These are phyloP conservation scores for Lactifluus subvellereus DNA, from an alignment of 768 basidiomycete species.

Conservation along the genomic window DNA sequence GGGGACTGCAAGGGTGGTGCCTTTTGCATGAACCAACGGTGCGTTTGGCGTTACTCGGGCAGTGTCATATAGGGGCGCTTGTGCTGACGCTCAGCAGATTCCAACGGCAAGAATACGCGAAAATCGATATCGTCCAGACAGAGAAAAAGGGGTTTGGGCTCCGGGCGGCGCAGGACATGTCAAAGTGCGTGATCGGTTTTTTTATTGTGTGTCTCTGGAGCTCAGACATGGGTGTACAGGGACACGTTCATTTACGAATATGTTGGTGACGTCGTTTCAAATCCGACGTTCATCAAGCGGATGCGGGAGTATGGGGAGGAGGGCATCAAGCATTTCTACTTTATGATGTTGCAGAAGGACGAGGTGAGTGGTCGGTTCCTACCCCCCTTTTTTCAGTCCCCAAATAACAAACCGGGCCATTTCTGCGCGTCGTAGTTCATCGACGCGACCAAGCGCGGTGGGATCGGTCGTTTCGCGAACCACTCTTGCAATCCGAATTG, in stretches of 20 bases:
- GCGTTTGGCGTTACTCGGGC: constrained; percentile 26
- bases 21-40: constrained; percentile 94
- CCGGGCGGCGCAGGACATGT: constrained; percentile 62
- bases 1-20: constrained; percentile 80
- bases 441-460: constrained; percentile 95
- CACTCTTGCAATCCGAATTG: constrained; percentile 98
- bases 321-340: constrained; percentile 95
- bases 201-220: neutral
- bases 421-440: constrained; percentile 61
- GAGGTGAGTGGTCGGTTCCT: constrained; percentile 55
- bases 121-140: constrained; percentile 86
- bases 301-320: constrained; percentile 92
- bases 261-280: constrained; percentile 91
- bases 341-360: constrained; percentile 99
- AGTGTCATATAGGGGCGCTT: neutral
- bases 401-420: neutral
- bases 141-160: constrained; percentile 96
- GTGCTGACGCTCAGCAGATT: constrained; percentile 49
- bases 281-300: constrained; percentile 80
- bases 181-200: constrained; percentile 44
- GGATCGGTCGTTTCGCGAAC: constrained; percentile 95
- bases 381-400: too few relatives aligned
- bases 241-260: constrained; percentile 96
- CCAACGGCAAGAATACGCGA: constrained; percentile 76
- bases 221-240: constrained; percentile 37